Evolutionary conservation across 495 filamentous ascomycete species (phyloP).

Genomic region (Penicillium parvum): DNA sequence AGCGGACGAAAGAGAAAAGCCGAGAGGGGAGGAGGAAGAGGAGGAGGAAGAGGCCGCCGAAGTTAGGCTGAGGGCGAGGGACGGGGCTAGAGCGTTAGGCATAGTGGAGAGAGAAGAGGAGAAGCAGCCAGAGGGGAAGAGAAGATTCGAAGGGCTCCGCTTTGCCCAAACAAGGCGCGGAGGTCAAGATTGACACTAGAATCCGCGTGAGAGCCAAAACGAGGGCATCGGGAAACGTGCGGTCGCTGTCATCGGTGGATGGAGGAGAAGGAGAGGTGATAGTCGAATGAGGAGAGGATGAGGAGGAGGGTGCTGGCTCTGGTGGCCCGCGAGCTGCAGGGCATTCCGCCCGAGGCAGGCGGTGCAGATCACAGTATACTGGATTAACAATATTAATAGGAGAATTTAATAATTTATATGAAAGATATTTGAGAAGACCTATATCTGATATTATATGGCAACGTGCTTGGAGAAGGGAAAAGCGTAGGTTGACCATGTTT

Average conservation of each 20-base stretch:
- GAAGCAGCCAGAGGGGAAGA: neutral
- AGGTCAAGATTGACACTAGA: no score
- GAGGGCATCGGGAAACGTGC: slow-evolving; percentile 26
- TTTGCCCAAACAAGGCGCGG: no score
- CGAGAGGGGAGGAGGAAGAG: slow-evolving; percentile 12
- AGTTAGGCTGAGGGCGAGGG: slow-evolving; percentile 20
- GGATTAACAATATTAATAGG: no score
- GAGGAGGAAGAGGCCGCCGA: slow-evolving; percentile 17
- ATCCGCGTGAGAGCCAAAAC: no score
- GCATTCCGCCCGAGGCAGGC: slow-evolving; percentile 6
- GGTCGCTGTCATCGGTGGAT: slow-evolving; percentile 19
- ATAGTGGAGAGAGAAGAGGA: slow-evolving; percentile 5
- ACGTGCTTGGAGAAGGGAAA: neutral
- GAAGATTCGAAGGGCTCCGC: slow-evolving; percentile 18
- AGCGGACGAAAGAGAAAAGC: slow-evolving; percentile 2
- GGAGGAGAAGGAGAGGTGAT: slow-evolving; percentile 14
- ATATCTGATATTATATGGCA: no score
- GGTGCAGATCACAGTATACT: neutral
- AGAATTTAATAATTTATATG: no score
- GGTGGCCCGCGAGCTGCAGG: neutral
- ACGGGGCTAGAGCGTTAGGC: slow-evolving; percentile 19
- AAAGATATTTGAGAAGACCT: no score
- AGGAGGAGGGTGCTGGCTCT: neutral
- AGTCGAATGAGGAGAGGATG: slow-evolving; percentile 1
- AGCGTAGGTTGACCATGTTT: neutral